Evolutionary conservation across 2,329 filamentous ascomycete genomes (phyloP).

Genomic region (Colletotrichum gloeosporioides): DNA sequence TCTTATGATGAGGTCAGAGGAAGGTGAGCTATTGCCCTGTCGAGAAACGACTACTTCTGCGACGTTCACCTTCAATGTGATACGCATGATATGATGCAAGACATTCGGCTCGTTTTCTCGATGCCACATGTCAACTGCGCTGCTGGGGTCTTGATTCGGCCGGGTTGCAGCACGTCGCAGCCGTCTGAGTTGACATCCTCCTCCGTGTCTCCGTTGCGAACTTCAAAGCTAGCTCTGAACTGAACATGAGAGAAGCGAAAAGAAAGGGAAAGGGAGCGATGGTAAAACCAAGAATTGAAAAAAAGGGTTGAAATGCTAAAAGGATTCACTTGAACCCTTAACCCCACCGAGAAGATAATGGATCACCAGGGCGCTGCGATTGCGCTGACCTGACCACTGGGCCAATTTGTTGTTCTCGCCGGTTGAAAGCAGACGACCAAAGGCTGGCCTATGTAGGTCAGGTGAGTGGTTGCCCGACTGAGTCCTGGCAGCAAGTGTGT

Average conservation of each 20-base stretch:
- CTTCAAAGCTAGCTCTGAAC: background rate
- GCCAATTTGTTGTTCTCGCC: background rate
- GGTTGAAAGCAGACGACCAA: background rate
- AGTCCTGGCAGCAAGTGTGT: background rate
- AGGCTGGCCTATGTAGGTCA: background rate
- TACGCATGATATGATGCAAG: background rate
- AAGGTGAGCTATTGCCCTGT: background rate
- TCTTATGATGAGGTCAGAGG: background rate
- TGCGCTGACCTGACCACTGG: background rate
- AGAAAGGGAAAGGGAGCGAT: background rate
- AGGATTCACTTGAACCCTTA: background rate
- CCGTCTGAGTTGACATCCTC: background rate
- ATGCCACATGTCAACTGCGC: background rate
- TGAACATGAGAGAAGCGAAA: background rate
- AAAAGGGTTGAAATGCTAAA: background rate
- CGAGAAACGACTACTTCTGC: background rate
- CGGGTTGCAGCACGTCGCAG: background rate
- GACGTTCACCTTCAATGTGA: background rate
- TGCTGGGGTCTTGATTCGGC: rapidly evolving
- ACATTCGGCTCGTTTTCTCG: background rate
- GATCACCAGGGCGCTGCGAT: background rate
- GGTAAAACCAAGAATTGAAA: background rate
- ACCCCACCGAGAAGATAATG: background rate
- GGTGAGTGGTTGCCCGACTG: background rate
- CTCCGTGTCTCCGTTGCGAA: background rate